These are phyloP conservation scores for Penicillium pulvis DNA, from an alignment of 495 filamentous ascomycete species.

Conservation along the genomic window DNA sequence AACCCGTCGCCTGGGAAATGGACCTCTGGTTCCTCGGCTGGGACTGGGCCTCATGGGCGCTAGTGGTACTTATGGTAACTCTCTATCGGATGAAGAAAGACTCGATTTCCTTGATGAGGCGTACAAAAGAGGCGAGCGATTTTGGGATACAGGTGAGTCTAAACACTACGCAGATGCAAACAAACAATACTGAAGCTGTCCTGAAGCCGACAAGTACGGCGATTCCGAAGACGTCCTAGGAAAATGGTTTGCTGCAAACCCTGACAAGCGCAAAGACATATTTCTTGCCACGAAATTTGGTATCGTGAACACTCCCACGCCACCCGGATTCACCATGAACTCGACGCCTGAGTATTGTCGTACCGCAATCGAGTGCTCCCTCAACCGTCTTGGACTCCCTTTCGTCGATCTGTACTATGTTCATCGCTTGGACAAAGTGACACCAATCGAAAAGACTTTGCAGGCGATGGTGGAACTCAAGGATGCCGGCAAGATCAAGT, in stretches of 20 bases:
- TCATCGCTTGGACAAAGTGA: conserved; percentile 46
- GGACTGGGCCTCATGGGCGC: conserved; percentile 62
- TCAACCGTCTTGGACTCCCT: conserved; percentile 52
- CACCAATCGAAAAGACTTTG: conserved; percentile 67
- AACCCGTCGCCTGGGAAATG: conserved; percentile 55
- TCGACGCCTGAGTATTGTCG: conserved; percentile 57
- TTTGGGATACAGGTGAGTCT: conserved; percentile 56
- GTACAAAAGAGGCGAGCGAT: conserved; percentile 53
- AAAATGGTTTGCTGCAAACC: conserved; percentile 54
- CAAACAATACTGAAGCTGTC: conserved; percentile 2
- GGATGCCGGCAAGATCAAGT: conserved; percentile 58
- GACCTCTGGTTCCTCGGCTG: conserved; percentile 55
- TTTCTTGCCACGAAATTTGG: conserved; percentile 64
- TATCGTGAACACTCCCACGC: conserved; percentile 21
- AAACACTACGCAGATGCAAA: too few species aligned
- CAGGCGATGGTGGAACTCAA: conserved; percentile 51
- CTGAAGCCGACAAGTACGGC: conserved; percentile 48
- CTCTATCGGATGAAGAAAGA: conserved; percentile 37
- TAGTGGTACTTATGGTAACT: conserved; percentile 48
- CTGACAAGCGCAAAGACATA: conserved; percentile 58
- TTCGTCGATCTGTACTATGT: conserved; percentile 64
- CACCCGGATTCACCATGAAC: conserved; percentile 31
- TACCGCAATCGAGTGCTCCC: conserved; percentile 49
- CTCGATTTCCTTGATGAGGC: conserved; percentile 48
- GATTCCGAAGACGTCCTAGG: conserved; percentile 50